A percentile compares a stretch with the other conserved stretches of the same genome.
Conservation (phyloP, 805 yeast genomes). For the Kuraishia molischiana region DNA sequence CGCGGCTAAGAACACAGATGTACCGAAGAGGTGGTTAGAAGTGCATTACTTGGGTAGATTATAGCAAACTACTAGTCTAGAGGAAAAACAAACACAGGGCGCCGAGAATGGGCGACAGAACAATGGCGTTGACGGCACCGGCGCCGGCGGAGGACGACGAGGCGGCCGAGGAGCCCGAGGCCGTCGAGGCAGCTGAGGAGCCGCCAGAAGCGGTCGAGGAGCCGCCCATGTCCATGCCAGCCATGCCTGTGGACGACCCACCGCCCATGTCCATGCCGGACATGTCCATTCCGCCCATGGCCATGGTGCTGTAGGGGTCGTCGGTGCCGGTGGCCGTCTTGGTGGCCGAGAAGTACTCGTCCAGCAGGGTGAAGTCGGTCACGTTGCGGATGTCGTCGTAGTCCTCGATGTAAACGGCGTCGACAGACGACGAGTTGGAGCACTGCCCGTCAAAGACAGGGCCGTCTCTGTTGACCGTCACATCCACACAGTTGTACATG, state of each 20-base stretch:
- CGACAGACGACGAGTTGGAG: conserved; percentile 11
- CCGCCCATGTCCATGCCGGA: conserved; percentile 6
- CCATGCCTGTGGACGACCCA: conserved; percentile 1
- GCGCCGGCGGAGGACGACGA: not conserved
- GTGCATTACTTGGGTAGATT: too few relatives aligned
- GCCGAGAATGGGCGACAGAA: too few relatives aligned
- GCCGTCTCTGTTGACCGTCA: conserved; percentile 15
- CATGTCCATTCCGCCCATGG: conserved; percentile 3
- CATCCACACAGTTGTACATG: conserved; percentile 21
- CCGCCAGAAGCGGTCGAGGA: conserved; percentile 4
- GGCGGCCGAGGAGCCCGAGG: not conserved
- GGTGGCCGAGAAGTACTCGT: conserved; percentile 5
- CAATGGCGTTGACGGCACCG: too few relatives aligned
- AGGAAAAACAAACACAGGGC: too few relatives aligned
- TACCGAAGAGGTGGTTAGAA: too few relatives aligned
- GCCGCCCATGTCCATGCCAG: conserved; percentile 13
- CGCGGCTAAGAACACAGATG: too few relatives aligned
- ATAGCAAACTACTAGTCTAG: too few relatives aligned
- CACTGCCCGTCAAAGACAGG: conserved; percentile 18
- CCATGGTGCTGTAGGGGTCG: not conserved
- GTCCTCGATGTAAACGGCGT: conserved; percentile 3
- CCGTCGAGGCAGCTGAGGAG: conserved; percentile 1
- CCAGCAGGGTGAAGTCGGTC: conserved; percentile 3
- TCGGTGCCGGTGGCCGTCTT: conserved; percentile 2
- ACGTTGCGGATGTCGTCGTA: not conserved